Conservation (phyloP, 1,284 basidiomycete species). For the Malassezia furfur region DNA sequence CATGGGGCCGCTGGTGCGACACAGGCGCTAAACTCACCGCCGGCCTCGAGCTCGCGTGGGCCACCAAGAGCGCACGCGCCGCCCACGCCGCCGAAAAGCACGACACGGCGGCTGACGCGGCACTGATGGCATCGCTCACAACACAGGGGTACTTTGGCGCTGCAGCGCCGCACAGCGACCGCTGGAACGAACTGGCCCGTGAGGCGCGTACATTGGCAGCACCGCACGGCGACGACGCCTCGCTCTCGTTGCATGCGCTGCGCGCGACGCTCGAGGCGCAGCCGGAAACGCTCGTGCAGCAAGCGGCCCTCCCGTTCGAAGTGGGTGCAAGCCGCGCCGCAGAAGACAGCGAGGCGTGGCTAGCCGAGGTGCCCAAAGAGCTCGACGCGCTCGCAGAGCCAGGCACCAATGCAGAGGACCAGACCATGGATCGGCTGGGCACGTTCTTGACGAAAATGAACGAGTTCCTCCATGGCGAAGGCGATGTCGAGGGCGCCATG, state of each 20-base stretch:
- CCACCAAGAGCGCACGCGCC: not conserved
- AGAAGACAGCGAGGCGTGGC: constrained; percentile 35
- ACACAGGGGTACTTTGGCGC: constrained; percentile 35
- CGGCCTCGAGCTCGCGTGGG: constrained; percentile 36
- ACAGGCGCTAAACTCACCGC: constrained; percentile 37
- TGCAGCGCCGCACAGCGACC: constrained; percentile 26
- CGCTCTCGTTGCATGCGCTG: not conserved
- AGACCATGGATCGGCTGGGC: constrained; percentile 24
- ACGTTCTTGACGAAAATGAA: constrained; percentile 33
- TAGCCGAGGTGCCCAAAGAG: constrained; percentile 23
- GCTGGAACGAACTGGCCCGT: constrained; percentile 31
- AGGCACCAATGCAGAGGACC: constrained; percentile 18
- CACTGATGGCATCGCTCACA: constrained; percentile 21
- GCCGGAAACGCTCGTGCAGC: not conserved
- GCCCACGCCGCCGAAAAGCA: not conserved
- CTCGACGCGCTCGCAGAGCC: constrained; percentile 19
- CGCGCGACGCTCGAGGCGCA: not conserved
- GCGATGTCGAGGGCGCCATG: constrained; percentile 33
- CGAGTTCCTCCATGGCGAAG: constrained; percentile 30
- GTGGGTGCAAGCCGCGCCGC: not conserved
- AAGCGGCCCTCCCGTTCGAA: not conserved
- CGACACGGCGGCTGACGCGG: constrained; percentile 7
- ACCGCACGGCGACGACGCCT: not conserved
- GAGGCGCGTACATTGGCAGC: constrained; percentile 1
- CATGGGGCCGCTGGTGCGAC: constrained; percentile 32